phyloP scores from a whole-genome alignment of 2,329 filamentous ascomycete genomes.

The Fonsecaea pedrosoi region DNA sequence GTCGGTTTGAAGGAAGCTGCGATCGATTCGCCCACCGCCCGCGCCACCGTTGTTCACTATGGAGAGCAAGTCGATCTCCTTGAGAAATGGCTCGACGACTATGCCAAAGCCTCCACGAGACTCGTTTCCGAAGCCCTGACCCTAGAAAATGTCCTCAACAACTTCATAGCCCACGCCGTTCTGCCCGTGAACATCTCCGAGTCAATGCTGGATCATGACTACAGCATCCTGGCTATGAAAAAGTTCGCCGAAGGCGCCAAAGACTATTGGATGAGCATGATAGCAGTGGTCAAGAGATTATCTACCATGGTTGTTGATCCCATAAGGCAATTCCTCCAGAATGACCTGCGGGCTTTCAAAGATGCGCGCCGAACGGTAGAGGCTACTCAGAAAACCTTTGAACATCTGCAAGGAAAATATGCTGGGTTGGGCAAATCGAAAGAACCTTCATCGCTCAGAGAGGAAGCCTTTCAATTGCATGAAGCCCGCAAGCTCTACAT shows the following conservation, averaged over 20 bases:
- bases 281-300: conserved; percentile 76
- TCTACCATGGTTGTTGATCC: conserved; percentile 81
- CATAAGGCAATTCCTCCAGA: conserved; percentile 75
- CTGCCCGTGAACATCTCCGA: conserved; percentile 78
- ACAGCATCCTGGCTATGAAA: conserved; percentile 85
- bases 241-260: conserved; percentile 82
- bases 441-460: conserved; percentile 85
- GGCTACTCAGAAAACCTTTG: conserved; percentile 80
- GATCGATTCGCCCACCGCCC: conserved; percentile 94
- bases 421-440: conserved; percentile 88
- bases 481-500: conserved; percentile 90
- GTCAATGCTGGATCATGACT: conserved; percentile 90
- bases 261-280: conserved; percentile 82
- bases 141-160: conserved; percentile 80
- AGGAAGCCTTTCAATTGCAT: conserved; percentile 95
- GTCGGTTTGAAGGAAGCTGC: conserved; percentile 92
- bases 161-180: conserved; percentile 76
- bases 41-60: conserved; percentile 84
- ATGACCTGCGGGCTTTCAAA: conserved; percentile 84
- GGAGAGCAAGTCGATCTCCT: conserved; percentile 88
- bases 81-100: conserved; percentile 87
- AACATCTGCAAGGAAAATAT: conserved; percentile 80
- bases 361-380: conserved; percentile 80
- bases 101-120: conserved; percentile 67
- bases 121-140: conserved; percentile 70